phyloP scores from a whole-genome alignment of 2,329 filamentous ascomycete genomes.

The Claviceps digitariae region DNA sequence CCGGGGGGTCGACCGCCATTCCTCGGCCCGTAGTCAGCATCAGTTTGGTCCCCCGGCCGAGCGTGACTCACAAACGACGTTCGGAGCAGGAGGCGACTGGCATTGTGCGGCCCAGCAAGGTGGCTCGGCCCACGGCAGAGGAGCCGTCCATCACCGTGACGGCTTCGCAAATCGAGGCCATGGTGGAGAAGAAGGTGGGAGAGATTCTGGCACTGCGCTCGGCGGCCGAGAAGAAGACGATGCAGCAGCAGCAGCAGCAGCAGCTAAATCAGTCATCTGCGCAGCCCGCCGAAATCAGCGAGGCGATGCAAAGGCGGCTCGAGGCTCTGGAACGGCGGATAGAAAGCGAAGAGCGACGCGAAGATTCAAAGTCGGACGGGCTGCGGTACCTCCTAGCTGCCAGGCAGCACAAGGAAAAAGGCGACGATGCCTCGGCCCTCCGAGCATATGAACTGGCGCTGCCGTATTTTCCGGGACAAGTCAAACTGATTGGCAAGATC shows the following conservation, averaged over 20 bases:
- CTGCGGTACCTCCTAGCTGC: slow-evolving; percentile 80
- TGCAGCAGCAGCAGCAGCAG: slow-evolving; percentile 14
- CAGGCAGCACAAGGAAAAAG: slow-evolving; percentile 74
- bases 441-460: slow-evolving; percentile 77
- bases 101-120: slow-evolving; percentile 33
- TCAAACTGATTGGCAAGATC: slow-evolving; percentile 61
- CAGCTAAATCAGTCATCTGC: slow-evolving; percentile 17
- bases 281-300: slow-evolving; percentile 45
- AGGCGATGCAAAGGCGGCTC: slow-evolving; percentile 66
- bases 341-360: slow-evolving; percentile 44
- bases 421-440: slow-evolving; percentile 65
- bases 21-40: slow-evolving; percentile 19
- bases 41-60: slow-evolving; percentile 7
- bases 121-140: slow-evolving; percentile 25
- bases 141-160: slow-evolving; percentile 37
- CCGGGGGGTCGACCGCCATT: slow-evolving; percentile 16
- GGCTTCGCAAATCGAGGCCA: slow-evolving; percentile 68
- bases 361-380: slow-evolving; percentile 68
- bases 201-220: slow-evolving; percentile 70
- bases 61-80: slow-evolving; percentile 25
- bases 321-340: slow-evolving; percentile 81
- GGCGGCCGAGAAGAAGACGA: slow-evolving; percentile 31
- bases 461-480: slow-evolving; percentile 74
- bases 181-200: slow-evolving; percentile 83
- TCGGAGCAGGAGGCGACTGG: slow-evolving; percentile 22